Base-by-base conservation (phyloP, 345 rosid genomes). In the Acer campestre region DNA sequence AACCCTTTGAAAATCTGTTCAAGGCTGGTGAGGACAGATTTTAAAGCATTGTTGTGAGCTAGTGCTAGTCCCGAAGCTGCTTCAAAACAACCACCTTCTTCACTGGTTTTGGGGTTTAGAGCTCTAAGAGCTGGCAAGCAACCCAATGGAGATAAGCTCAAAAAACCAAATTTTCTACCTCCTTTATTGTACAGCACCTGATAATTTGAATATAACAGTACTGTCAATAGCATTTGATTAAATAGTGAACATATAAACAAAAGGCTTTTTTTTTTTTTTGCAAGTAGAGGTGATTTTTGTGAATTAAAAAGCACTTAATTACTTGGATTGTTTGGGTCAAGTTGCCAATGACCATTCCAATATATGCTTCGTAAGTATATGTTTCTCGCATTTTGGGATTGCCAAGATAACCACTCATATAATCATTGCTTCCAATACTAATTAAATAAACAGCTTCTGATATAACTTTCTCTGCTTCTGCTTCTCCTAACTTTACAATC, bases 391-490 rank as follows among this genome's bases (percentile, higher is more conserved):
- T 80, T 70, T 75, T 68, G 12, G 85, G 87, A 56, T 80, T 80
- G 0, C 78, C 83, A 0, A 88, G 17, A 67, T 87, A 87, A 29
- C 91, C 91, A 7, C 75, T 88, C 79, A 88, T 20, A 49, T 89
- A 88, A 75, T 89, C 89, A 58, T 86, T 87, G 80, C 90, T 85
- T 79, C 87, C 89, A 14, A 83, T 78, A 77, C 91, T 86, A 12
- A 88, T 74, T 82, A 89, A 86, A 69, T 88, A 89, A 62, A 89
- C 90, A 13, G 90, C 91, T 74, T 82, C 91, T 51, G 78, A 59
- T 77, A 86, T 62, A 55, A 88, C 18, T 51, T 81, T 71, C 68
- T 76, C 68, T 4, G 88, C 81, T 29, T 78, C 10, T 0, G 63
- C 77, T 66, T 80, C 79, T 22, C 91, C 93, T 2, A 80, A 53